These are phyloP conservation scores for Clavispora fructus DNA, from an alignment of 805 yeast species.

Conservation along the genomic window DNA sequence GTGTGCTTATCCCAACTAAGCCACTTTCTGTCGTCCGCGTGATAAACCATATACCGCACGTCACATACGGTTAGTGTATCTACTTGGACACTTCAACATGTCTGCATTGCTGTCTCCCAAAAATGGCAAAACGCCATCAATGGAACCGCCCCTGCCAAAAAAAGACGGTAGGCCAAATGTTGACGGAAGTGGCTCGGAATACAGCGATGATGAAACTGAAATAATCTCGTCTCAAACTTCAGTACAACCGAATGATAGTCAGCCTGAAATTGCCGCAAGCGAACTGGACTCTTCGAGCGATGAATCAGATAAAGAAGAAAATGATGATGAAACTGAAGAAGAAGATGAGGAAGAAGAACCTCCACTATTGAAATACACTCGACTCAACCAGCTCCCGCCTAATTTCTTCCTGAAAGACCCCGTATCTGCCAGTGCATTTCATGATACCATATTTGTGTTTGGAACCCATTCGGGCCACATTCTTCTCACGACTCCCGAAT, in stretches of 20 bases:
- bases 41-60: background rate
- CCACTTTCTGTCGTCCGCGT: background rate
- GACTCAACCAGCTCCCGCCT: conserved; percentile 63
- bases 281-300: background rate
- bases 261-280: background rate
- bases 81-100: background rate
- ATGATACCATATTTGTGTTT: conserved; percentile 60
- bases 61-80: background rate
- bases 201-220: background rate
- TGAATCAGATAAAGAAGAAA: conserved; percentile 8
- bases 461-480: conserved; percentile 88
- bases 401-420: conserved; percentile 72
- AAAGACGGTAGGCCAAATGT: too few relatives aligned
- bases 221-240: background rate
- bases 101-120: background rate
- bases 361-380: conserved; percentile 68
- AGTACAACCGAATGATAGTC: background rate
- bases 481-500: conserved; percentile 58
- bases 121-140: background rate
- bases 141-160: background rate
- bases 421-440: conserved; percentile 62
- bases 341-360: conserved; percentile 49
- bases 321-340: too few relatives aligned
- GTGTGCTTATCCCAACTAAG: too few relatives aligned
- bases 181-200: background rate